phyloP scores from a whole-genome alignment of 768 basidiomycete genomes.

The Cystobasidium onofrii region DNA sequence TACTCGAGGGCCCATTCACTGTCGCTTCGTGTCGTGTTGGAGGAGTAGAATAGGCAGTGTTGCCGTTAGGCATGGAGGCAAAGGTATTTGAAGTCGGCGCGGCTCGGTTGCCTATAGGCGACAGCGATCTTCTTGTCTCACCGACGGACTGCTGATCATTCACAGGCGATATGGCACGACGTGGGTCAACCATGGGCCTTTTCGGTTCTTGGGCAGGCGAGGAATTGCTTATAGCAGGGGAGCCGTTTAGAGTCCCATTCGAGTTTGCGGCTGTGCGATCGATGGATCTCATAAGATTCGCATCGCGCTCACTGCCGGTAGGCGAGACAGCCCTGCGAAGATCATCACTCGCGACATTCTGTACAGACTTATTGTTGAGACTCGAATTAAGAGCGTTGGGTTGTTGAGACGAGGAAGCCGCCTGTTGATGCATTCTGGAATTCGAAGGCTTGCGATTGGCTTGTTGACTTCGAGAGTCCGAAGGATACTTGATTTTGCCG shows the following conservation, averaged over 20 bases:
- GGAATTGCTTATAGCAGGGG: neutral
- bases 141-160: neutral
- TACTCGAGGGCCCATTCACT: neutral
- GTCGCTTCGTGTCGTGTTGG: slow-evolving; percentile 47
- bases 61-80: slow-evolving; percentile 41
- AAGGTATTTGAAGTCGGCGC: neutral
- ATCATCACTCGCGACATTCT: slow-evolving; percentile 2
- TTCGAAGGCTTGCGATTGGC: slow-evolving; percentile 9
- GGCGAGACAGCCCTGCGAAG: slow-evolving; percentile 16
- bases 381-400: neutral
- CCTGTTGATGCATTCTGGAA: slow-evolving; percentile 12
- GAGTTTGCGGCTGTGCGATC: neutral
- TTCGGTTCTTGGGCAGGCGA: slow-evolving; percentile 13
- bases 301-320: slow-evolving; percentile 19
- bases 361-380: slow-evolving; percentile 5
- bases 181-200: neutral
- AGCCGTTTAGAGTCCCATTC: neutral
- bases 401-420: neutral
- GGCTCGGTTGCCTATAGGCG: neutral
- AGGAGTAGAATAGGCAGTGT: slow-evolving; percentile 46
- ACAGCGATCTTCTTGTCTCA: slow-evolving; percentile 4
- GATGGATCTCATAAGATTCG: neutral
- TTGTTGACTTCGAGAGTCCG: slow-evolving; percentile 47
- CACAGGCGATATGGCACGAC: slow-evolving; percentile 22
- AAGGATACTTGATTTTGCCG: slow-evolving; percentile 87